phyloP scores from a whole-genome alignment of 805 yeast species.

The Saturnispora gosingensis region DNA sequence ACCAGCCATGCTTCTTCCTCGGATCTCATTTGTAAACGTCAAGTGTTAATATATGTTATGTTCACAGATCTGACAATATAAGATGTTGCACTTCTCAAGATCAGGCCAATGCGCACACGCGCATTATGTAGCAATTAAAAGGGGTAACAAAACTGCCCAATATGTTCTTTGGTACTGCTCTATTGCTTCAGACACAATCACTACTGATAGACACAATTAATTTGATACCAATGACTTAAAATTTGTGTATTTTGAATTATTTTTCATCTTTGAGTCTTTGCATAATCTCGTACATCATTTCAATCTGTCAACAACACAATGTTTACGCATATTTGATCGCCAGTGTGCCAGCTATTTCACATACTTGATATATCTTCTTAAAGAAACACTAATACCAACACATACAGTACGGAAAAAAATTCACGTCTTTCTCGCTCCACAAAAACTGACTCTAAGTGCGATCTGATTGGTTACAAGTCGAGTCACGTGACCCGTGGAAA shows the following conservation, averaged over 20 bases:
- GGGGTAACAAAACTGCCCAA: no score
- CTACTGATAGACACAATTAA: no score
- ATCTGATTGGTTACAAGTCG: neutral
- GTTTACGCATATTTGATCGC: neutral
- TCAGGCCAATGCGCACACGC: neutral
- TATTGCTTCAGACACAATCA: no score
- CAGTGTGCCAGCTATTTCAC: neutral
- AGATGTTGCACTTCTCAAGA: no score
- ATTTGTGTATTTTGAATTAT: no score
- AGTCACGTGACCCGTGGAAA: neutral
- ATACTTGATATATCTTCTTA: neutral
- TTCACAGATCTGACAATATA: neutral
- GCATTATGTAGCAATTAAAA: no score
- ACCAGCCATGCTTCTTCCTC: neutral
- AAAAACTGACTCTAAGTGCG: neutral
- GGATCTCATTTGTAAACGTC: neutral
- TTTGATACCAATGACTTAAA: no score
- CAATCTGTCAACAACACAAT: neutral
- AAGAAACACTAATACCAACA: neutral
- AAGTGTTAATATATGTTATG: neutral
- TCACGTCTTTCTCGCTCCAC: slow-evolving; percentile 5
- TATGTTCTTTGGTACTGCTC: no score
- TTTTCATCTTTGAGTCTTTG: no score
- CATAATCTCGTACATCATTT: neutral
- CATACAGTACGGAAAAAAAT: neutral